Percentiles rank a stretch among this genome's conserved stretches.
Conservation (phyloP, 2,329 filamentous ascomycete species). For the Alternaria triticina region DNA sequence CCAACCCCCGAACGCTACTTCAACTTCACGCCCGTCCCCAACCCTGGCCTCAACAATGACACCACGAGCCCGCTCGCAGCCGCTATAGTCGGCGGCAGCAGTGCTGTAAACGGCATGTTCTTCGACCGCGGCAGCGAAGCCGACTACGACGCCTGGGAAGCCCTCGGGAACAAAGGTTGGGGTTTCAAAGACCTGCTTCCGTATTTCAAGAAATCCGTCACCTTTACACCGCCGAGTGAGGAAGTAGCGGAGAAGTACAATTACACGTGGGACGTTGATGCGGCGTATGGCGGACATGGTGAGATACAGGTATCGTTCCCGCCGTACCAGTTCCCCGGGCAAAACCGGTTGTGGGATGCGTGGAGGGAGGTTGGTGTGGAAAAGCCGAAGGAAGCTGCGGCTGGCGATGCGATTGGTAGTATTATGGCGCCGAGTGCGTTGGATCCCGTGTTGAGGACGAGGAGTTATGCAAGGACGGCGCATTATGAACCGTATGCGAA, state of each 20-base stretch:
- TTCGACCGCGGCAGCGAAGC: conserved; percentile 36
- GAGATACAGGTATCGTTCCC: background rate
- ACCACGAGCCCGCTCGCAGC: conserved; percentile 17
- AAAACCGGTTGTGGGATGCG: conserved; percentile 10
- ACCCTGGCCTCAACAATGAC: conserved; percentile 14
- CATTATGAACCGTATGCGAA: conserved; percentile 35
- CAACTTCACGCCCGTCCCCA: conserved; percentile 16
- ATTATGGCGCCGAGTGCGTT: conserved; percentile 15
- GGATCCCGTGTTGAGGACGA: conserved; percentile 21
- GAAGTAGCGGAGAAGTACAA: background rate
- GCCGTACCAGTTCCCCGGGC: conserved; percentile 14
- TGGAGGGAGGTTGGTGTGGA: conserved; percentile 13
- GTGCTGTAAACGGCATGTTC: conserved; percentile 42
- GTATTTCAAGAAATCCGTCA: conserved; percentile 26
- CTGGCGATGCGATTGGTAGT: conserved; percentile 11
- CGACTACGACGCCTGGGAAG: conserved; percentile 60
- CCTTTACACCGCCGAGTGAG: conserved; percentile 1
- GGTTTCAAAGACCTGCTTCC: conserved; percentile 17
- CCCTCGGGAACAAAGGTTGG: conserved; percentile 60
- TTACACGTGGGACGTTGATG: background rate
- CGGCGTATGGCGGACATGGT: background rate
- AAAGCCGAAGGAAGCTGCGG: conserved; percentile 13
- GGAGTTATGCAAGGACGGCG: conserved; percentile 38
- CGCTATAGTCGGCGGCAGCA: conserved; percentile 38
- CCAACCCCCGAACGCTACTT: conserved; percentile 7